Evolutionary conservation across 2,329 filamentous ascomycete species (phyloP), one percentile per base, ranked within the genome.

Genomic region (Byssothecium circinans): DNA sequence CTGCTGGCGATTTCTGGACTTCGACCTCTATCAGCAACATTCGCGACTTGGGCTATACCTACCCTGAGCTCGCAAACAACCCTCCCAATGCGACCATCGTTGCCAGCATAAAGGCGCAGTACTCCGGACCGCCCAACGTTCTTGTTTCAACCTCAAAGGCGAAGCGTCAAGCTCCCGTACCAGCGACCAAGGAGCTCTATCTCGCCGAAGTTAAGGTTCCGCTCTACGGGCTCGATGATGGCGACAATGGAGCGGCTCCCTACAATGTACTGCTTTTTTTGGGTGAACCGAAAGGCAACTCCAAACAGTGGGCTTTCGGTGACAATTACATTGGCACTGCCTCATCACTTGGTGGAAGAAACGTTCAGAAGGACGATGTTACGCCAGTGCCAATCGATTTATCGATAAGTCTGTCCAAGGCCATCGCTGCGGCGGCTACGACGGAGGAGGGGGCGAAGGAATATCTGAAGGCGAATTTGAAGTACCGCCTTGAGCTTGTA

Each of bases 1-100:
- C 49, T 8, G 32, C 19, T 3, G 57, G 57, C n/a, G 50, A 52
- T 32, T 63, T 60, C 43, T 58, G 53, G 57, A 60, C 53, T 10
- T 56, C 57, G 8, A 39, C 43, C 8, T 36, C 41, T 19, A 41
- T 43, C 22, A 45, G 56, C n/a, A 41, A 52, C 34, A 56, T 53
- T 23, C 4, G 10, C 0, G 33, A 42, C 17, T 15, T 61, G 32
- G 53, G 56, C 27, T 62, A 62, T 47, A 60, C 54, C 12, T 62
- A 62, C 40, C 56, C 56, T 1, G 59, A 62, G 27, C 45, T 62
- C 17, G 35, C 37, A 15, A 30, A 42, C 32, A 50, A 42, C 25
- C 48, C 52, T 8, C 23, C 38, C 14, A 56, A 57, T 33, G 47
- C 45, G 14, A 53, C 49, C 8, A 29, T 59, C 15, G 43, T 57